These are phyloP conservation scores for Capsella rubella DNA, from an alignment of 441 rosid species.

Conservation along the genomic window DNA sequence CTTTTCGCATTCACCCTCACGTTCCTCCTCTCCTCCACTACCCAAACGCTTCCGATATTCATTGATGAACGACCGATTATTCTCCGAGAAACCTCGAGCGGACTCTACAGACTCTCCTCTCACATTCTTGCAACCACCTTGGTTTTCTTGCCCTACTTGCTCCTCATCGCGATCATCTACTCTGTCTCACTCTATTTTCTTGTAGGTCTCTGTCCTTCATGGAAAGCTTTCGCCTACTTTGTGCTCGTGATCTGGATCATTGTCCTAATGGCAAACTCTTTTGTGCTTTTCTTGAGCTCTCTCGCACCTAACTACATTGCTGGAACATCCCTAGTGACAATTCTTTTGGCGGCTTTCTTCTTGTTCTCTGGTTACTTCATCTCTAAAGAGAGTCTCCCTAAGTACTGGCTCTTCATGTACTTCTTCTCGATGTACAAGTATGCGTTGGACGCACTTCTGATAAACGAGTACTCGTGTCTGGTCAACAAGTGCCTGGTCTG, in stretches of 20 bases:
- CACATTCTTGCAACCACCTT: conserved; percentile 81
- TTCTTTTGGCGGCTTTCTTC: conserved; percentile 78
- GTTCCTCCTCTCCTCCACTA: conserved; percentile 89
- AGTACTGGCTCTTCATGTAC: conserved; percentile 90
- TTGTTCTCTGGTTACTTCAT: conserved; percentile 96
- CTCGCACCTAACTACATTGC: conserved; percentile 87
- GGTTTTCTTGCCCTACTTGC: conserved; percentile 85
- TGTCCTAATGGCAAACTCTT: conserved; percentile 83
- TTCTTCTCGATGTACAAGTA: conserved; percentile 90
- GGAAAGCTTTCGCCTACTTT: conserved; percentile 77
- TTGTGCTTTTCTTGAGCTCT: conserved; percentile 84
- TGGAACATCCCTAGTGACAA: conserved; percentile 78
- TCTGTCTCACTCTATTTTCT: conserved; percentile 79
- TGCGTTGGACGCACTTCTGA: conserved; percentile 81
- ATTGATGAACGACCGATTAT: conserved; percentile 83
- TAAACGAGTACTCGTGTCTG: conserved; percentile 91
- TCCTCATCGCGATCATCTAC: conserved; percentile 68
- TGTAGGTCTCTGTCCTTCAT: conserved; percentile 79
- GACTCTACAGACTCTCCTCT: conserved; percentile 80
- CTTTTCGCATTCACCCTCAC: conserved; percentile 94
- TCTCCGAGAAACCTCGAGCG: conserved; percentile 80
- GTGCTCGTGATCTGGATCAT: conserved; percentile 79
- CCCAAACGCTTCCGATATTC: conserved; percentile 89
- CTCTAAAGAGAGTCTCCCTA: conserved; percentile 75
- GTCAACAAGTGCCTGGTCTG: conserved; percentile 64